Evolutionary conservation across 2,329 filamentous ascomycete species (phyloP).

Genomic region (Alternaria angustiovoidea): DNA sequence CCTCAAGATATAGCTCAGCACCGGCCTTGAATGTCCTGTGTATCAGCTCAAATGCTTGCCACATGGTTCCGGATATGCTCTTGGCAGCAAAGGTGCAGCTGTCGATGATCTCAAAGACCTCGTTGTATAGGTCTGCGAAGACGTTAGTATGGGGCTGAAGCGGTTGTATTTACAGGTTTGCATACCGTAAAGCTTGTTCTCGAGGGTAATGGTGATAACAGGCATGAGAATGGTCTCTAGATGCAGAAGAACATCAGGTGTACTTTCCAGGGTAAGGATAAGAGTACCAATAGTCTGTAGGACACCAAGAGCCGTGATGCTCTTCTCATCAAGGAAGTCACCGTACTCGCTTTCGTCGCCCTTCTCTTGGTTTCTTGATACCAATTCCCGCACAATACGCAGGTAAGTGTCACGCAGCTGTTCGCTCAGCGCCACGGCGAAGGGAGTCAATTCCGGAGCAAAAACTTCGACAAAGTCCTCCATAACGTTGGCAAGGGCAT

Average conservation of each 20-base stretch:
- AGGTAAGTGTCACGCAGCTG: conserved; percentile 96
- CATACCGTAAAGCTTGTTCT: conserved; percentile 94
- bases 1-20: conserved; percentile 92
- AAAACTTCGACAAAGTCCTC: conserved; percentile 99
- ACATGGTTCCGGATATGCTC: conserved; percentile 95
- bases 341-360: conserved; percentile 81
- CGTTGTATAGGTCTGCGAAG: conserved; percentile 84
- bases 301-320: conserved; percentile 94
- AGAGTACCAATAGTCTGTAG: conserved; percentile 97
- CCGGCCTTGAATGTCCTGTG: conserved; percentile 97
- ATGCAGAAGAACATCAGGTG: conserved; percentile 91
- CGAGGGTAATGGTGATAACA: conserved; percentile 91
- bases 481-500: conserved; percentile 98
- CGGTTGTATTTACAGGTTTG: not conserved
- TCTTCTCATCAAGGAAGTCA: conserved; percentile 97
- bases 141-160: conserved; percentile 28
- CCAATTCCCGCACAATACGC: conserved; percentile 86
- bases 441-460: conserved; percentile 93
- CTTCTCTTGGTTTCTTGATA: conserved; percentile 82
- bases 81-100: conserved; percentile 99
- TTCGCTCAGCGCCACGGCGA: conserved; percentile 94
- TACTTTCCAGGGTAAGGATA: conserved; percentile 95
- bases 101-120: conserved; percentile 98
- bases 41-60: conserved; percentile 96
- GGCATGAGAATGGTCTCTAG: conserved; percentile 97